Conservation (phyloP, 1,139 yeast genomes). For the Kurtzmaniella quercitrusa region DNA sequence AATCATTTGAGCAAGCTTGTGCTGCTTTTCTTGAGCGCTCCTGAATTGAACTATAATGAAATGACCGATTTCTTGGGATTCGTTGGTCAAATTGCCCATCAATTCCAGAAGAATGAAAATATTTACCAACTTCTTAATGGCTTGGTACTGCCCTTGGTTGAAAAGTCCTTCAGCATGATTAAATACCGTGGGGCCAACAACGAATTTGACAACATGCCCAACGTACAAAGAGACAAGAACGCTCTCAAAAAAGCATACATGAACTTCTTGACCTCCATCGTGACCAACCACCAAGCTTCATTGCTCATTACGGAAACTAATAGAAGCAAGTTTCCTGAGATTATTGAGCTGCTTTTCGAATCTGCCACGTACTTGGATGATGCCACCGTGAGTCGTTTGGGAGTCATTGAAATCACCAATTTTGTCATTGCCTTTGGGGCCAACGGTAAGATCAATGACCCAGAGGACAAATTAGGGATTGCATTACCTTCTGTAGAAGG, state of each 20-base stretch:
- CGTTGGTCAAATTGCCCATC: slow-evolving; percentile 83
- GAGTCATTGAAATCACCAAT: slow-evolving; percentile 66
- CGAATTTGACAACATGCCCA: slow-evolving; percentile 37
- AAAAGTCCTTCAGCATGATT: slow-evolving; percentile 57
- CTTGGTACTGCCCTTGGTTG: slow-evolving; percentile 67
- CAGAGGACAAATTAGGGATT: slow-evolving; percentile 48
- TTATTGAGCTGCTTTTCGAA: slow-evolving; percentile 62
- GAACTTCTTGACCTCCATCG: slow-evolving; percentile 62
- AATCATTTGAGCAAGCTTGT: slow-evolving; percentile 69
- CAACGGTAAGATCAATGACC: slow-evolving; percentile 57
- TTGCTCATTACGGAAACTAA: slow-evolving; percentile 68
- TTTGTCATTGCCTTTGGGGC: slow-evolving; percentile 63
- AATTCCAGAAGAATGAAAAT: slow-evolving; percentile 60
- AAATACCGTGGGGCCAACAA: slow-evolving; percentile 23
- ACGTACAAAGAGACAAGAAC: slow-evolving; percentile 55
- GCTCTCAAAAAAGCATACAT: slow-evolving; percentile 67
- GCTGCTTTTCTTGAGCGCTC: slow-evolving; percentile 66
- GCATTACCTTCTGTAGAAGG: slow-evolving; percentile 62
- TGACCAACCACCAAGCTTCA: slow-evolving; percentile 76
- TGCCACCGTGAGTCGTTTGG: slow-evolving; percentile 56
- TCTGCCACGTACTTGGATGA: slow-evolving; percentile 59
- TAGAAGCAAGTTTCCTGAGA: slow-evolving; percentile 54
- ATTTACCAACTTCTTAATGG: slow-evolving; percentile 73
- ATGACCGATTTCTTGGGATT: slow-evolving; percentile 79
- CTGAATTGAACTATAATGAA: slow-evolving; percentile 58